Evolutionary conservation across 2,329 filamentous ascomycete species (phyloP), one percentile per base, ranked within the genome.

Genomic region (Rhynchosporium secalis): DNA sequence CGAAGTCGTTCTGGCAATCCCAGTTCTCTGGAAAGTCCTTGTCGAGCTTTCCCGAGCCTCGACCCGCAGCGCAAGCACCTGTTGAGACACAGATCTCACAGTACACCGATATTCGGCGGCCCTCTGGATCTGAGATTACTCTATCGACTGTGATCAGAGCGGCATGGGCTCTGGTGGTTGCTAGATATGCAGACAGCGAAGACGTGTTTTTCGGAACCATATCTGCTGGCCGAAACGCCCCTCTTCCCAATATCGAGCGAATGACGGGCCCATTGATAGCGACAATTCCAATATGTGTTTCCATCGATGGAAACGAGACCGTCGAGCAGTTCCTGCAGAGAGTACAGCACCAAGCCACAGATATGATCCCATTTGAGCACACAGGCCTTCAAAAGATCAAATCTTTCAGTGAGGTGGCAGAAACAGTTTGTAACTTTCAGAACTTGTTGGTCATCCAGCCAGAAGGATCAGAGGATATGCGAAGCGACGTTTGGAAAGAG

Each of bases 281-380:
- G 2, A 79, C 77, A 0, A 72, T 79, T 12, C 78, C 78, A 5
- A 67, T 78, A 9, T 73, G 75, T 20, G 70, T 79, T 1, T 63
- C 63, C 2, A 61, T 77, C 15, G 70, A 72, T 26, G 62, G 70
- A 2, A 69, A 70, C 5, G 65, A 68, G 4, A 69, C 72, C 3
- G 71, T 78, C 7, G 64, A 67, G 0, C 71, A 79, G 31, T 82
- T 78, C 57, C 70, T 85, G n/a, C 71, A 78, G 31, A 68, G 69
- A 1, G 73, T 83, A 1, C 80, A 83, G 29, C 72, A 77, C 15
- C 74, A 78, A 45, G 78, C 77, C 0, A 75, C 79, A 0, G 72
- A 78, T 7, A 79, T 81, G 65, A 80, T 83, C 29, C 79, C 79
- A 2, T 78, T 82, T 67, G 78, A 84, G 64, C 82, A 85, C 63